Evolutionary conservation across 148 eudicot species (phyloP), one percentile per base, ranked within the genome.

Genomic region (Nepenthes mirabilis): DNA sequence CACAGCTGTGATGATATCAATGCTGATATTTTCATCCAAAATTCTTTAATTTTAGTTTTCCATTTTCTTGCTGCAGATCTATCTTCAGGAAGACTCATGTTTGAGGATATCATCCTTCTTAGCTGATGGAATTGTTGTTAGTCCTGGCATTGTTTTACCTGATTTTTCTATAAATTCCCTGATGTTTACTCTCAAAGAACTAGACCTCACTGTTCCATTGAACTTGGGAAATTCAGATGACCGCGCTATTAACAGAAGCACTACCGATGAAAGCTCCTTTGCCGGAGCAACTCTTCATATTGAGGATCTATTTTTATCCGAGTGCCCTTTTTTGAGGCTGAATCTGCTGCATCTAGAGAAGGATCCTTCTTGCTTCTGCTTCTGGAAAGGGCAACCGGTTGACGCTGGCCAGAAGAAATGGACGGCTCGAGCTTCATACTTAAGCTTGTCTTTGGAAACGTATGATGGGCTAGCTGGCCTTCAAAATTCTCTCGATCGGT

Each of bases 81-180:
- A 83, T 76, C 96, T 93, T 77, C 96, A 88, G 75, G 98, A 93
- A 72, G 96, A 88, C 61, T 93, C 98, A 50, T 93, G 95, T 73
- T 65, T 93, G 73, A 93, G 93, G 70, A 83, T 93, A 80, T 74
- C 82, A 62, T 93, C 98, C 56, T 84, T 93, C 66, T 70, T 93
- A 74, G 91, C 90, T 71, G 98, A 93, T 67, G 98, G 98, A 55
- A 73, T 84, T 72, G 83, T 82, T 43, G 84, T 77, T 34, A 75
- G 71, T 72, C 68, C 82, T 65, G 83, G 83, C 65, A 68, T 77
- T 70, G 70, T 86, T 68, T 74, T 80, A 63, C 87, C 81, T 12
- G 95, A 93, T 65, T 82, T 53, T 70, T 83, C 91, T 45, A 66
- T 93, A 35, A 83, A 86, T 35, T 86, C 98, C 61, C 63, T 93